A percentile compares a stretch with the other conserved stretches of the same genome.
These are phyloP conservation scores for Bipolaris gigantea DNA, from an alignment of 2,329 filamentous ascomycete genomes.

Conservation along the genomic window DNA sequence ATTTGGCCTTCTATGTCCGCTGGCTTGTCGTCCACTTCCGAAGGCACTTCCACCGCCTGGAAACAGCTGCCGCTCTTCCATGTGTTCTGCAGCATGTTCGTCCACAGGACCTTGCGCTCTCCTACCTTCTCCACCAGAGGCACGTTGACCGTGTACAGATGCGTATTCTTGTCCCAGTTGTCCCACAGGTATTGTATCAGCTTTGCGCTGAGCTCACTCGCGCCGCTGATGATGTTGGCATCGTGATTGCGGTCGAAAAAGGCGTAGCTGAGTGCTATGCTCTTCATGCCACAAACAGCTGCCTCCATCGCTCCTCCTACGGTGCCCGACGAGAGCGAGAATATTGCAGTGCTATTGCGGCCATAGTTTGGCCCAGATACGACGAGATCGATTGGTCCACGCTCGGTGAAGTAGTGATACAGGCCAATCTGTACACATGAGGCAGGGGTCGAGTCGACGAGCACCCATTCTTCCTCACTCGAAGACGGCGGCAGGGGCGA, in stretches of 20 bases:
- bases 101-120: constrained; percentile 73
- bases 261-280: constrained; percentile 86
- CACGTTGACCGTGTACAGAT: constrained; percentile 91
- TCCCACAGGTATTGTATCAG: constrained; percentile 77
- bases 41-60: constrained; percentile 70
- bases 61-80: constrained; percentile 88
- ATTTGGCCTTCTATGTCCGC: constrained; percentile 74
- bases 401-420: constrained; percentile 50
- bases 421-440: constrained; percentile 55
- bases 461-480: constrained; percentile 52
- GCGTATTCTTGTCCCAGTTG: constrained; percentile 71
- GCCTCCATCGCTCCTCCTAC: constrained; percentile 56
- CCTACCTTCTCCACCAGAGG: constrained; percentile 79
- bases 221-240: constrained; percentile 74
- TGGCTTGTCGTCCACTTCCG: constrained; percentile 60
- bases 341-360: constrained; percentile 55
- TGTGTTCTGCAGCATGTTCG: constrained; percentile 84
- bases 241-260: constrained; percentile 88
- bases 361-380: constrained; percentile 56
- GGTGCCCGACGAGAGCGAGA: constrained; percentile 53
- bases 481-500: constrained; percentile 37
- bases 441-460: constrained; percentile 55
- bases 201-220: constrained; percentile 71
- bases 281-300: constrained; percentile 51
- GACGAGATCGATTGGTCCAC: constrained; percentile 52